phyloP scores from a whole-genome alignment of 2,329 filamentous ascomycete genomes.

The Myriosclerotinia curreyana region DNA sequence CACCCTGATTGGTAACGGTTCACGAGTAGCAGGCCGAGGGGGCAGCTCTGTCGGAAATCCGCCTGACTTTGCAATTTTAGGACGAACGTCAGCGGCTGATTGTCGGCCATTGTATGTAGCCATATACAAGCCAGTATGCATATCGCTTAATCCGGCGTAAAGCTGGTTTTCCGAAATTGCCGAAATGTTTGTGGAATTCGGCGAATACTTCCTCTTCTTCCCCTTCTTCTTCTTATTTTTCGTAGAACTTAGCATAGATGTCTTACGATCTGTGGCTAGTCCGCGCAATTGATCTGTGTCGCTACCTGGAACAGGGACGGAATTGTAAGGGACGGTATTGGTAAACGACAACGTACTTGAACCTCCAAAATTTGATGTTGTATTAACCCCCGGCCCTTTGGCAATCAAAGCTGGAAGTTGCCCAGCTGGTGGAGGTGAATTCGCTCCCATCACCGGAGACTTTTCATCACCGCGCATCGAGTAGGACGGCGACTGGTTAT shows the following conservation, averaged over 20 bases:
- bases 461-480: not conserved
- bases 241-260: too few species aligned
- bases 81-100: not conserved
- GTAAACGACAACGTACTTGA: not conserved
- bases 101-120: not conserved
- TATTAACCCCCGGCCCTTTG: not conserved
- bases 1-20: not conserved
- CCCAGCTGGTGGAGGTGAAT: not conserved
- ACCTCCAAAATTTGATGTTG: not conserved
- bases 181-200: not conserved
- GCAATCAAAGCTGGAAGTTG: not conserved
- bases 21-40: not conserved
- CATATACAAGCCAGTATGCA: slow-evolving; percentile 1
- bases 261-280: not conserved
- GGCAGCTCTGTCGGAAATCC: slow-evolving; percentile 3
- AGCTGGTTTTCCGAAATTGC: slow-evolving; percentile 3
- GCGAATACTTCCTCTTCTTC: not conserved
- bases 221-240: not conserved
- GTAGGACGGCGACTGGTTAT: not conserved
- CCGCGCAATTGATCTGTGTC: not conserved
- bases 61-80: not conserved
- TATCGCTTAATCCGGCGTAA: slow-evolving; percentile 12
- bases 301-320: not conserved
- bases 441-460: too few species aligned
- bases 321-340: not conserved